Evolutionary conservation across 169 alveolate genomes (phyloP).

Genomic region (Besnoitia besnoiti): DNA sequence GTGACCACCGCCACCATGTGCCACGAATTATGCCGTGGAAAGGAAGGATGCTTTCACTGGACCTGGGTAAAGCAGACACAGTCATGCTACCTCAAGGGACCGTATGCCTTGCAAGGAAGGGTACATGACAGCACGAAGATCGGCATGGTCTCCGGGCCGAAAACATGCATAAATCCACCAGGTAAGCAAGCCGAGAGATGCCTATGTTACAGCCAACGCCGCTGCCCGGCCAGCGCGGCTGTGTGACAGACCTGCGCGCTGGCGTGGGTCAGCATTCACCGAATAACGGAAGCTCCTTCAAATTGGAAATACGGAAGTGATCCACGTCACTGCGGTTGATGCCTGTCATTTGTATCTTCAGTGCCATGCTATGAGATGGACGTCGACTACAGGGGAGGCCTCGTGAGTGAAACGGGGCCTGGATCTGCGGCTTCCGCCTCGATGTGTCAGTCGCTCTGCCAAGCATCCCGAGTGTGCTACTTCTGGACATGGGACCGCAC

Average conservation of each 20-base stretch:
- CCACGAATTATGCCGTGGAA: neutral
- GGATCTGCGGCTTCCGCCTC: neutral
- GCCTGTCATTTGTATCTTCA: neutral
- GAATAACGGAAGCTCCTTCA: neutral
- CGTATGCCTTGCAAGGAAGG: conserved; percentile 28
- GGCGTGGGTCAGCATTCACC: no score
- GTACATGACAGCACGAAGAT: neutral
- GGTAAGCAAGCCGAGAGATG: neutral
- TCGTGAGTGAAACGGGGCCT: neutral
- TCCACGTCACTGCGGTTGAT: neutral
- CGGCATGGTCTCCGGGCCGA: conserved; percentile 44
- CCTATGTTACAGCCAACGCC: neutral
- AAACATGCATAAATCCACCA: neutral
- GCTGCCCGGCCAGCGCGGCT: neutral
- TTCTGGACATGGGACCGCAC: neutral
- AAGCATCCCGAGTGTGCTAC: neutral
- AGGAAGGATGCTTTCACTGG: neutral
- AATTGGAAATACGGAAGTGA: neutral
- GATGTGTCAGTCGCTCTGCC: conserved; percentile 6
- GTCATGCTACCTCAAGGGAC: conserved; percentile 28
- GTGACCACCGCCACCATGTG: neutral
- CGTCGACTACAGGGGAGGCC: conserved; percentile 27
- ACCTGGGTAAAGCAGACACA: conserved; percentile 29
- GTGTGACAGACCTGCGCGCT: no score
- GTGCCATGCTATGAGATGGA: neutral